A percentile compares a stretch with the other conserved stretches of the same genome.
These are phyloP conservation scores for Purpureocillium takamizusanense DNA, from an alignment of 2,329 filamentous ascomycete genomes.

Conservation along the genomic window DNA sequence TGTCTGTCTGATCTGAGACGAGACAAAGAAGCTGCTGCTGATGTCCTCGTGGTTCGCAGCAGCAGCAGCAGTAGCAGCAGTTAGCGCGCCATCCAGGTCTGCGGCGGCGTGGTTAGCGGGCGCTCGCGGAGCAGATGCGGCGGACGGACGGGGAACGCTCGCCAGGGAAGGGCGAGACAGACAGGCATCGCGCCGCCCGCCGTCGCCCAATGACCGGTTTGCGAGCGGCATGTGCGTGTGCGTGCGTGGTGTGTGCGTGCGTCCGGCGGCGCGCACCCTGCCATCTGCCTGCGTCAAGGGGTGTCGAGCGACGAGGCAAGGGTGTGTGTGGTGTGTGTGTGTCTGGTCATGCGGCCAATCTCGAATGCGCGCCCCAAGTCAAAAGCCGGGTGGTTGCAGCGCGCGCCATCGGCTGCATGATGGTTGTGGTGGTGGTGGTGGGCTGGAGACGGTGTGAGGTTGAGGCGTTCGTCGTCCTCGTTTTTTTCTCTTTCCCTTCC, in stretches of 20 bases:
- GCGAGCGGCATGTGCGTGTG: conserved; percentile 4
- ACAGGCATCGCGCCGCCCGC: too few species aligned
- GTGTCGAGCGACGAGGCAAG: conserved; percentile 5
- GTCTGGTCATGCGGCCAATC: conserved; percentile 13
- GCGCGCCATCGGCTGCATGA: too few species aligned
- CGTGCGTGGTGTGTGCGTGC: too few species aligned
- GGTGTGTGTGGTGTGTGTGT: too few species aligned
- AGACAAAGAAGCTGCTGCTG: too few species aligned
- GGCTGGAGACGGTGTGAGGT: neutral
- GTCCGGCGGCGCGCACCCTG: neutral
- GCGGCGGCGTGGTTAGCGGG: neutral
- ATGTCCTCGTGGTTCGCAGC: conserved; percentile 1
- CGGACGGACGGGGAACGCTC: neutral
- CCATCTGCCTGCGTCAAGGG: conserved; percentile 1
- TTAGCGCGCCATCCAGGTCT: neutral
- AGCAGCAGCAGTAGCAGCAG: neutral
- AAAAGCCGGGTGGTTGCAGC: too few species aligned
- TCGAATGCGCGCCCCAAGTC: neutral
- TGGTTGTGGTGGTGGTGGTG: too few species aligned
- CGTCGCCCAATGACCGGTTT: conserved; percentile 2
- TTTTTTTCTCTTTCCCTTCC: conserved; percentile 2
- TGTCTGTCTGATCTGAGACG: too few species aligned
- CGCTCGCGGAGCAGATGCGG: neutral
- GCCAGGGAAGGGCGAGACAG: too few species aligned
- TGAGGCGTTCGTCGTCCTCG: conserved; percentile 1